Conservation (phyloP, 31 red algal species). For the Asparagopsis taxiformis region DNA sequence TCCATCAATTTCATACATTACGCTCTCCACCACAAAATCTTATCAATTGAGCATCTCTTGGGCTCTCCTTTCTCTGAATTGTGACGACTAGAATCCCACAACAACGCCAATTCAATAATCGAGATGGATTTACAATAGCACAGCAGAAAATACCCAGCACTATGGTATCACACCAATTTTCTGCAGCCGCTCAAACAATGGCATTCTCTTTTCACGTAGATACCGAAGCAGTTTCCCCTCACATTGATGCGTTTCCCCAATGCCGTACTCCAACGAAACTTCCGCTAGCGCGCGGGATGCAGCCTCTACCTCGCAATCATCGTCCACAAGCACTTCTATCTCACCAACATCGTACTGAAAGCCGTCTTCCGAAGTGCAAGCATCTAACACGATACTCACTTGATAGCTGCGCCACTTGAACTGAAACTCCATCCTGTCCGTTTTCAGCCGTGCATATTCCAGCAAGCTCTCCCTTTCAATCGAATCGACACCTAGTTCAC, state of each 20-base stretch:
- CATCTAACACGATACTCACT: conserved; percentile 12
- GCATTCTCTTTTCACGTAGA: not conserved
- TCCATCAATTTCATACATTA: too few species aligned
- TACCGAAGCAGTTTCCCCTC: conserved; percentile 24
- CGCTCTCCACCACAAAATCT: too few species aligned
- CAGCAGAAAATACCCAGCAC: too few species aligned
- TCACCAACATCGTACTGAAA: conserved; percentile 27
- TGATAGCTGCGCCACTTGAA: conserved; percentile 9
- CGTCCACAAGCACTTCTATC: conserved; percentile 13
- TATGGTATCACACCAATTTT: too few species aligned
- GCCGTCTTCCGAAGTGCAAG: conserved; percentile 17
- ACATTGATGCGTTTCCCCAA: not conserved
- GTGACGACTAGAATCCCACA: too few species aligned
- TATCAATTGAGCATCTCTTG: too few species aligned
- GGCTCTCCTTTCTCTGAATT: too few species aligned
- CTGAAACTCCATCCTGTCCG: not conserved
- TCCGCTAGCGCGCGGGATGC: not conserved
- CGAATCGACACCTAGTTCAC: not conserved
- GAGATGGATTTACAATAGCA: too few species aligned
- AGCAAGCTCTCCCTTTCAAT: not conserved
- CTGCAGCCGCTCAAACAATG: not conserved
- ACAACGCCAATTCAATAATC: too few species aligned
- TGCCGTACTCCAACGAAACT: not conserved
- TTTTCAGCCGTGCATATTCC: conserved; percentile 5
- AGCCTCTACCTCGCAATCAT: conserved; percentile 5